Evolutionary conservation across 306 rosid species (phyloP), one percentile per base, ranked within the genome.

Genomic region (Boehmeria nivea): DNA sequence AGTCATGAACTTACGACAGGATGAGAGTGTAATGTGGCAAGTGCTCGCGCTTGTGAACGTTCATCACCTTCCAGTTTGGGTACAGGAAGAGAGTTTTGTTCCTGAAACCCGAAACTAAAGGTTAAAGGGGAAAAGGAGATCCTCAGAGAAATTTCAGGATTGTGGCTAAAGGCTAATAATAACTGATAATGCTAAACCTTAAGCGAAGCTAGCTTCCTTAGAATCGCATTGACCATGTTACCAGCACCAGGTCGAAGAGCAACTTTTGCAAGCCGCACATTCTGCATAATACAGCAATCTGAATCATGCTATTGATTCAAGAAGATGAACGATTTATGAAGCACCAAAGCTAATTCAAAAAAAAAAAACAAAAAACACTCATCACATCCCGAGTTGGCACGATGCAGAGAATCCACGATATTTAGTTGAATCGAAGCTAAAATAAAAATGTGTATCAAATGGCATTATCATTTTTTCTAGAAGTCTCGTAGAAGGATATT

Each of bases 221-320:
- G 90, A 59, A 88, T 78, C 43, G 87, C 96, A 61, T 88, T 88
- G 74, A 88, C 94, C 96, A 88, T 63, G 76, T 82, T 88, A 26
- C 94, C 90, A 66, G 96, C 96, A 72, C 96, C 96, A 31, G 89
- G 86, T 71, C 96, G 80, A 51, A 88, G 90, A 71, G 96, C 81
- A 69, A 72, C 77, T 69, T 88, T 88, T 0, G 94, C 96, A 69
- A 88, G 96, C 78, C 70, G 76, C 61, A 84, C 94, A 59, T 88
- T 88, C 96, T 88, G 82, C 82, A 77, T 54, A 4, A 54, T 54
- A 33, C 28, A 54, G 25, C 9, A 18, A 28, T 27, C n/a, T n/a
- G n/a, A n/a, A n/a, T n/a, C n/a, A n/a, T n/a, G n/a, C n/a, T n/a
- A n/a, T n/a, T n/a, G n/a, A n/a, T n/a, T n/a, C n/a, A n/a, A n/a